Evolutionary conservation across 345 rosid genomes (phyloP).

Genomic region (Populus alba): DNA sequence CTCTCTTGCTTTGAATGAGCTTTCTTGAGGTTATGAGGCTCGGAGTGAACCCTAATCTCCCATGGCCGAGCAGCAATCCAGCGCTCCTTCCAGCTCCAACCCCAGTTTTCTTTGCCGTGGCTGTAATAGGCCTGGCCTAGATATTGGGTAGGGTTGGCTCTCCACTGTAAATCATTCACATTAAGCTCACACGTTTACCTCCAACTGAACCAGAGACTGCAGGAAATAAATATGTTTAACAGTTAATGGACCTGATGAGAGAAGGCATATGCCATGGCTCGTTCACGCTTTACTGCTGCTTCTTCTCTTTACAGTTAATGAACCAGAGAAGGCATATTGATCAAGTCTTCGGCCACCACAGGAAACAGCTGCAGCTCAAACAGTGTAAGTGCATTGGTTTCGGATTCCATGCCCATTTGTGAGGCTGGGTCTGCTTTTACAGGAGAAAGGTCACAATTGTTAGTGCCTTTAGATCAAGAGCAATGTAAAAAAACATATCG

Average conservation of each 20-base stretch:
- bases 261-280: constrained; percentile 92
- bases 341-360: constrained; percentile 45
- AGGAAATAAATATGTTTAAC: neutral
- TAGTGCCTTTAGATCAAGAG: too few relatives aligned
- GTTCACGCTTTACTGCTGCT: constrained; percentile 75
- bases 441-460: too few relatives aligned
- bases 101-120: constrained; percentile 69
- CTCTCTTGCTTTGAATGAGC: constrained; percentile 28
- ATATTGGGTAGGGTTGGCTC: constrained; percentile 71
- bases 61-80: constrained; percentile 84
- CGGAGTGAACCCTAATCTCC: constrained; percentile 58
- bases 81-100: constrained; percentile 90
- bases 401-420: constrained; percentile 4
- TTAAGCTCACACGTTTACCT: neutral
- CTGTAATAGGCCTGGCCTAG: constrained; percentile 74
- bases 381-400: constrained; percentile 40
- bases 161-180: constrained; percentile 54
- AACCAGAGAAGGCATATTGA: too few relatives aligned
- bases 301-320: constrained; percentile 83
- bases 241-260: constrained; percentile 67
- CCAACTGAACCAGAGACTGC: neutral
- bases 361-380: constrained; percentile 43
- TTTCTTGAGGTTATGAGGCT: constrained; percentile 28
- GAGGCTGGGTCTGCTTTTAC: too few relatives aligned
- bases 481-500: too few relatives aligned